Conservation (phyloP, 2,329 filamentous ascomycete genomes). For the Fusarium sp. region DNA sequence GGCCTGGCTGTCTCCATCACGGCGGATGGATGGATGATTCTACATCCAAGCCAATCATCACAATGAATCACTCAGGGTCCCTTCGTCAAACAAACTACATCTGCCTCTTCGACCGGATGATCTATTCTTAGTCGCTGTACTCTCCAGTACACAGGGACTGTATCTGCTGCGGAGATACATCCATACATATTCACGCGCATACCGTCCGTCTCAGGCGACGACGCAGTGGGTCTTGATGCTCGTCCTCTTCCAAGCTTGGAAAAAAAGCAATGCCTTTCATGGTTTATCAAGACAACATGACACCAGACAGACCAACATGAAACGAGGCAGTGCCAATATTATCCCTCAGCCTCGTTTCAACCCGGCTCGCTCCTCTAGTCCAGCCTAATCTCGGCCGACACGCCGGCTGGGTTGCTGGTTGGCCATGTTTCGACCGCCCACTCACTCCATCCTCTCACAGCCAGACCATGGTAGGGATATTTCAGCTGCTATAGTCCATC, state of each 20-base stretch:
- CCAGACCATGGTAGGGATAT: slow-evolving; percentile 2
- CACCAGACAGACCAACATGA: slow-evolving; percentile 3
- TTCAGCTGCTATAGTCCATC: neutral
- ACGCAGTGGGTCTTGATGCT: neutral
- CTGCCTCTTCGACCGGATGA: neutral
- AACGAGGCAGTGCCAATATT: slow-evolving; percentile 5
- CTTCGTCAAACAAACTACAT: neutral
- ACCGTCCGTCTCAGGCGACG: slow-evolving; percentile 5
- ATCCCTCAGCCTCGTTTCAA: slow-evolving; percentile 10
- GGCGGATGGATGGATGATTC: neutral
- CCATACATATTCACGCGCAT: slow-evolving; percentile 4
- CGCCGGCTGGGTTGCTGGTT: neutral
- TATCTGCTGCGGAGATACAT: slow-evolving; percentile 2
- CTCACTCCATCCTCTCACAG: neutral
- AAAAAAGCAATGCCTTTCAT: neutral
- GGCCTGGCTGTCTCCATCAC: neutral
- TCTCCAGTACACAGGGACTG: neutral
- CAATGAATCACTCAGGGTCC: neutral
- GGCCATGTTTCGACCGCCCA: slow-evolving; percentile 3
- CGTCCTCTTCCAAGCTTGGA: neutral
- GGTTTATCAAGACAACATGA: slow-evolving; percentile 14
- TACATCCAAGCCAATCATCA: neutral
- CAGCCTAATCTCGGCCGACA: neutral
- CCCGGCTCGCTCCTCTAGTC: neutral
- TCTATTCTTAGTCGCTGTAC: slow-evolving; percentile 3